phyloP scores from a whole-genome alignment of 2,329 filamentous ascomycete species.

The Diaporthe destruens region DNA sequence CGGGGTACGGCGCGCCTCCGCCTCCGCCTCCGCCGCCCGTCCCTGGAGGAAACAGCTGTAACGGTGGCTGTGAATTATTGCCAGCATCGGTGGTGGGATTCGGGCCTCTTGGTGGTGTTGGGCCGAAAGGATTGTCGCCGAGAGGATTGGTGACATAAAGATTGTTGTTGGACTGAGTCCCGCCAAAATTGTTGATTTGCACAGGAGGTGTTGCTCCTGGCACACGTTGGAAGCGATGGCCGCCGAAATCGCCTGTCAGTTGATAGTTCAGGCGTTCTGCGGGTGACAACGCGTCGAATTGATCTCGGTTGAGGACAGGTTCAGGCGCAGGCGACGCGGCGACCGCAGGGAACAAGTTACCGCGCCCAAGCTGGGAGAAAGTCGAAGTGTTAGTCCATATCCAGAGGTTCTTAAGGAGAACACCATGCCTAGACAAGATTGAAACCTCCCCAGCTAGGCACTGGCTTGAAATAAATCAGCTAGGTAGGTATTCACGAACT shows the following conservation, averaged over 20 bases:
- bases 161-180: too few species aligned
- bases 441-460: not conserved
- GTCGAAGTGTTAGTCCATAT: not conserved
- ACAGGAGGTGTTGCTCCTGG: not conserved
- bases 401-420: not conserved
- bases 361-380: constrained; percentile 2
- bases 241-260: constrained; percentile 1
- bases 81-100: too few species aligned
- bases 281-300: not conserved
- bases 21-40: too few species aligned
- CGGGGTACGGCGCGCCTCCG: not conserved
- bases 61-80: too few species aligned
- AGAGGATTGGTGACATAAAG: too few species aligned
- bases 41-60: not conserved
- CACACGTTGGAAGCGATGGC: constrained; percentile 9
- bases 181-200: not conserved
- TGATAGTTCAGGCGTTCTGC: not conserved
- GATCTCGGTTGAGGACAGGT: not conserved
- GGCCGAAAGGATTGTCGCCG: not conserved
- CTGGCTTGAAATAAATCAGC: not conserved
- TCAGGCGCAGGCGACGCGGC: too few species aligned
- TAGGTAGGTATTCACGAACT: not conserved
- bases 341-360: not conserved
- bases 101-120: too few species aligned
- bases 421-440: not conserved